A percentile compares a stretch with the other conserved stretches of the same genome.
Conservation (phyloP, 371 early-diverging fungal genomes). For the Mucor saturninus region DNA sequence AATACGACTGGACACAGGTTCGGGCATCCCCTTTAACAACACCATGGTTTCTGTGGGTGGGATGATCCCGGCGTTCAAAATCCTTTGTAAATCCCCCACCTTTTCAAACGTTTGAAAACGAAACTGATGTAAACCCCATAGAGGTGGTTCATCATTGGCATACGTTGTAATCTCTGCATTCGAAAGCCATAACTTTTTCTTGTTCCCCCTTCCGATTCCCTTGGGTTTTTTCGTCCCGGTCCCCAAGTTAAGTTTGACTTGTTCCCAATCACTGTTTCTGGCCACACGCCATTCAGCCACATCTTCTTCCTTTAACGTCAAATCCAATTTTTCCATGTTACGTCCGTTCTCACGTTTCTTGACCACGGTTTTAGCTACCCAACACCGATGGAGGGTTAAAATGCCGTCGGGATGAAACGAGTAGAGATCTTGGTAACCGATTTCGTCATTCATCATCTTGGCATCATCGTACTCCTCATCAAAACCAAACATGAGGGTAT, state of each 20-base stretch:
- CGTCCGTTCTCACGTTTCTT: slow-evolving; percentile 58
- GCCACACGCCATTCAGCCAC: slow-evolving; percentile 67
- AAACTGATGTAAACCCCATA: slow-evolving; percentile 63
- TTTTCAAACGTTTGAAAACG: slow-evolving; percentile 54
- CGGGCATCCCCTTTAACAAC: slow-evolving; percentile 53
- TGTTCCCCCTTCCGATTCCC: neutral
- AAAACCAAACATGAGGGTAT: slow-evolving; percentile 55
- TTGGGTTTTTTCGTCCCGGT: neutral
- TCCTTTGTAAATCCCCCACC: slow-evolving; percentile 20
- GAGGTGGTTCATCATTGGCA: slow-evolving; percentile 44
- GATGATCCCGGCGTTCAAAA: slow-evolving; percentile 38
- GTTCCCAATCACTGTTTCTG: slow-evolving; percentile 55
- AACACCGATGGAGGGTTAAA: slow-evolving; percentile 64
- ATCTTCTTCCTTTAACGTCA: slow-evolving; percentile 61
- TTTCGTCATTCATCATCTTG: slow-evolving; percentile 45
- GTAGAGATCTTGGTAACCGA: slow-evolving; percentile 64
- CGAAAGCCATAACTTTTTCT: slow-evolving; percentile 49
- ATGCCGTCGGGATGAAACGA: slow-evolving; percentile 64
- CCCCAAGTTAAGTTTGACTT: slow-evolving; percentile 33
- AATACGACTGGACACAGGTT: slow-evolving; percentile 52
- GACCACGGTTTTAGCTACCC: slow-evolving; percentile 57
- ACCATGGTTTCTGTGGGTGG: slow-evolving; percentile 48
- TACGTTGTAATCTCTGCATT: slow-evolving; percentile 65
- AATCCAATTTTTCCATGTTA: slow-evolving; percentile 52
- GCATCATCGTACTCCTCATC: slow-evolving; percentile 56